These are phyloP conservation scores for Bruguiera gymnorhiza DNA, from an alignment of 345 rosid genomes.

Conservation along the genomic window DNA sequence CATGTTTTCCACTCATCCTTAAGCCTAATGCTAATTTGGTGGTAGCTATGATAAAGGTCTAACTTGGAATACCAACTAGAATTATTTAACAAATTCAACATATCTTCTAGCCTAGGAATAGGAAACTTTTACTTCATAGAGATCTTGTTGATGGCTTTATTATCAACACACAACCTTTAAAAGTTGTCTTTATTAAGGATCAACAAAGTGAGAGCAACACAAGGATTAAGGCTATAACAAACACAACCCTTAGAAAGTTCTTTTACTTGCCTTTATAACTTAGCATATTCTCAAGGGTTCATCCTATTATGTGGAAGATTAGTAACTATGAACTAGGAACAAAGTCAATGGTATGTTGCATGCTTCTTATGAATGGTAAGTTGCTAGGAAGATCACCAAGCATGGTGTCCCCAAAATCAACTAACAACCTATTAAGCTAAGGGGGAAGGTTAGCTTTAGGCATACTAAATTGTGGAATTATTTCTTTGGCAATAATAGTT, in stretches of 20 bases:
- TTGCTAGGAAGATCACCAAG: background rate
- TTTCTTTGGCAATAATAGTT: background rate
- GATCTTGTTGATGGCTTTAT: background rate
- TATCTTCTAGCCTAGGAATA: background rate
- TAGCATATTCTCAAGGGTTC: background rate
- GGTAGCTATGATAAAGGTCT: background rate
- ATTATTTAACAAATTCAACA: background rate
- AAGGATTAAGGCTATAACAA: background rate
- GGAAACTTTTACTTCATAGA: background rate
- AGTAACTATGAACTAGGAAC: background rate
- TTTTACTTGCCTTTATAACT: background rate
- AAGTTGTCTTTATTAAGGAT: too few species aligned
- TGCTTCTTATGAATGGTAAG: too few species aligned
- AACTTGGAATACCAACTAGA: too few species aligned
- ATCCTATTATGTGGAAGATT: background rate
- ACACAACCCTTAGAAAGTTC: background rate
- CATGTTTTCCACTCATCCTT: background rate
- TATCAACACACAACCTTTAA: too few species aligned
- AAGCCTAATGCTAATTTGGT: background rate
- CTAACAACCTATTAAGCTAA: background rate
- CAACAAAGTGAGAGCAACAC: background rate
- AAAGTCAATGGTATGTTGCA: background rate
- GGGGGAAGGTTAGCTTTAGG: background rate
- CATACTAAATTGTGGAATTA: too few species aligned
- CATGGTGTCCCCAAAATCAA: background rate